These are phyloP conservation scores for Colletotrichum tropicicola DNA, from an alignment of 2,329 filamentous ascomycete species.

Conservation along the genomic window DNA sequence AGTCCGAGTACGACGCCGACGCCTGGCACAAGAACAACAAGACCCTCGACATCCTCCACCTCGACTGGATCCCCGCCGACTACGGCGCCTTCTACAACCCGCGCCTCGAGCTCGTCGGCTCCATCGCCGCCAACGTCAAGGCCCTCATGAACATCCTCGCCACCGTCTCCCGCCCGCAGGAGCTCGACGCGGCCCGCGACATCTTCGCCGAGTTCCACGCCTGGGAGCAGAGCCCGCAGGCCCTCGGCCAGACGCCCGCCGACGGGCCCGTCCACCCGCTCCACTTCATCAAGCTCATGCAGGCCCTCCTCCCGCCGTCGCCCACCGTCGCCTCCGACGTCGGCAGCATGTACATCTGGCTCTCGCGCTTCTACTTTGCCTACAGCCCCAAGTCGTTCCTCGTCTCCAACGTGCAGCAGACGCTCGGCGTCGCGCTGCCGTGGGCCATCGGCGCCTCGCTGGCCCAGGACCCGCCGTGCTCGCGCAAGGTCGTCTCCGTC, in stretches of 20 bases:
- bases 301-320: constrained; percentile 46
- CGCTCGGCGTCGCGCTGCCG: constrained; percentile 55
- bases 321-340: constrained; percentile 55
- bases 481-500: constrained; percentile 52
- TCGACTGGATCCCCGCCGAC: constrained; percentile 51
- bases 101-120: constrained; percentile 51
- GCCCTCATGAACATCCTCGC: constrained; percentile 42
- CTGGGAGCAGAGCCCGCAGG: constrained; percentile 40
- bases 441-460: constrained; percentile 58
- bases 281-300: constrained; percentile 53
- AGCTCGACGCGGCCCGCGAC: constrained; percentile 42
- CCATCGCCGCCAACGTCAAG: constrained; percentile 49
- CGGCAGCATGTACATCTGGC: constrained; percentile 58
- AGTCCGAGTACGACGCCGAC: constrained; percentile 55
- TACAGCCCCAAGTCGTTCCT: constrained; percentile 54
- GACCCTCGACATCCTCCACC: constrained; percentile 43
- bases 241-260: constrained; percentile 30
- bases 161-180: constrained; percentile 42
- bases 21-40: constrained; percentile 52
- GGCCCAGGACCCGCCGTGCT: constrained; percentile 50
- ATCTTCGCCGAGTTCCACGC: constrained; percentile 46
- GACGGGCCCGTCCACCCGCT: constrained; percentile 51
- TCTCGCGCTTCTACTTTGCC: constrained; percentile 54
- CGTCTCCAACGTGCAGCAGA: constrained; percentile 58
- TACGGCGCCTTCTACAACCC: constrained; percentile 52